A percentile compares a stretch with the other conserved stretches of the same genome.
phyloP scores from a whole-genome alignment of 352 stramenopile species.

The Phytophthora chlamydospora region DNA sequence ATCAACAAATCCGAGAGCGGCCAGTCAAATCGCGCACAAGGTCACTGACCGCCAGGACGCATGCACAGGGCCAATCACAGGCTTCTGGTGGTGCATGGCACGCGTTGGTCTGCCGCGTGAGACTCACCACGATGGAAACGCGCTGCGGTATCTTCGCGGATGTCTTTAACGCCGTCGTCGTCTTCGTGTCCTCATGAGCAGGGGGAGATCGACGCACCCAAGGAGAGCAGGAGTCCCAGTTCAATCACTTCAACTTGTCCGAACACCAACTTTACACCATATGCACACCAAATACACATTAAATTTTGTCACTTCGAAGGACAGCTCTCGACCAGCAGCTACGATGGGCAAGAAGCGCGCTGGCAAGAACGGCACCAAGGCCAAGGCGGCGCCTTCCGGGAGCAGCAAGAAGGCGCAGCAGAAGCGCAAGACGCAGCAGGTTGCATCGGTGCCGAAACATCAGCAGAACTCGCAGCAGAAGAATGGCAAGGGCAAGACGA shows the following conservation, averaged over 20 bases:
- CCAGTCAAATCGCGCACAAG: slow-evolving; percentile 11
- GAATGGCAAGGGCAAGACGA: slow-evolving; percentile 28
- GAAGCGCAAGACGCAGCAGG: slow-evolving; percentile 31
- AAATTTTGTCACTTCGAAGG: background rate
- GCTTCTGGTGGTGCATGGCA: slow-evolving; percentile 25
- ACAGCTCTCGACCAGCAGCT: slow-evolving; percentile 4
- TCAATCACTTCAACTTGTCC: background rate
- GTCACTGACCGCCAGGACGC: slow-evolving; percentile 10
- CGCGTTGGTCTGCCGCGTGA: slow-evolving; percentile 11
- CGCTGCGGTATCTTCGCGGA: slow-evolving; percentile 6
- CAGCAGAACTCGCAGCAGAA: slow-evolving; percentile 37
- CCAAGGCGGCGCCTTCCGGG: slow-evolving; percentile 19
- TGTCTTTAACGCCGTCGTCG: no score
- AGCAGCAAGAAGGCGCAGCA: slow-evolving; percentile 30
- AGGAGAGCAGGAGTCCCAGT: no score
- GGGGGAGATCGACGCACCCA: no score
- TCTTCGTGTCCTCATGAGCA: no score
- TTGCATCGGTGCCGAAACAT: slow-evolving; percentile 19
- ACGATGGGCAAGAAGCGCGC: slow-evolving; percentile 36
- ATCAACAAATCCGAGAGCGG: slow-evolving; percentile 23
- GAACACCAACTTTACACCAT: slow-evolving; percentile 6
- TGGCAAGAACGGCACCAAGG: slow-evolving; percentile 23
- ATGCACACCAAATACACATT: background rate
- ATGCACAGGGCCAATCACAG: slow-evolving; percentile 30
- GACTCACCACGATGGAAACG: slow-evolving; percentile 28